phyloP scores from a whole-genome alignment of 78 protist genomes.

The Polysphondylium violaceum region DNA sequence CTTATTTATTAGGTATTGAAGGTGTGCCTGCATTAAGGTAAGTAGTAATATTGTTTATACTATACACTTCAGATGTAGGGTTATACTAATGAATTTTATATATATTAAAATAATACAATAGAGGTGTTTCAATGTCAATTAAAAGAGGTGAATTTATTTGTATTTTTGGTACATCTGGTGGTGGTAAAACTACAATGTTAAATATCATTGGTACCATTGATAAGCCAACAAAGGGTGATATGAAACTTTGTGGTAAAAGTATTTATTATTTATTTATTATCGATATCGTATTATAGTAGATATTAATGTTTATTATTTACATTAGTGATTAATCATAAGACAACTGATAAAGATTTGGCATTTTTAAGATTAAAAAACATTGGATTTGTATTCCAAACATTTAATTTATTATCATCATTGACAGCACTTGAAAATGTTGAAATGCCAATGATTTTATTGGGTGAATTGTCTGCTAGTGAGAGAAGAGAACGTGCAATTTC shows the following conservation, averaged over 20 bases:
- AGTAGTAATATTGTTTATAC: not conserved
- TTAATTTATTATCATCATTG: slow-evolving; percentile 95
- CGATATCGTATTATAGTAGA: not conserved
- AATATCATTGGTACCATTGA: slow-evolving; percentile 97
- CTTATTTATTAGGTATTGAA: slow-evolving; percentile 96
- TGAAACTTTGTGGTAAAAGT: slow-evolving; percentile 87
- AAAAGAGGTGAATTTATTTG: slow-evolving; percentile 93
- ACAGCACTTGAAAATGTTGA: slow-evolving; percentile 96
- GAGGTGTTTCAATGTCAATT: slow-evolving; percentile 90
- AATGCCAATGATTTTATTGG: slow-evolving; percentile 95
- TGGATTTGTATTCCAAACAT: slow-evolving; percentile 97
- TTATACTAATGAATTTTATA: not conserved
- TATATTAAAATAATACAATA: not conserved
- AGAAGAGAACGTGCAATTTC: slow-evolving; percentile 77
- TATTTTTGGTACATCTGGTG: slow-evolving; percentile 96
- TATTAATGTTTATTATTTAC: slow-evolving; percentile 16
- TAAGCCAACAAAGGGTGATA: slow-evolving; percentile 95
- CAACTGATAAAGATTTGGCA: slow-evolving; percentile 91
- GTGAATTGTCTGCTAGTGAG: slow-evolving; percentile 80
- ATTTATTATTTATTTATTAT: not conserved
- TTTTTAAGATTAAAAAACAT: slow-evolving; percentile 84
- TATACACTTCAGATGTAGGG: too few species aligned
- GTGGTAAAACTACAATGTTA: slow-evolving; percentile 95
- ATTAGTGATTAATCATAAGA: slow-evolving; percentile 38
- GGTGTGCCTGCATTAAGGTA: slow-evolving; percentile 97